Conservation (phyloP, 257 asterid genomes). For the Marsdenia floribunda region DNA sequence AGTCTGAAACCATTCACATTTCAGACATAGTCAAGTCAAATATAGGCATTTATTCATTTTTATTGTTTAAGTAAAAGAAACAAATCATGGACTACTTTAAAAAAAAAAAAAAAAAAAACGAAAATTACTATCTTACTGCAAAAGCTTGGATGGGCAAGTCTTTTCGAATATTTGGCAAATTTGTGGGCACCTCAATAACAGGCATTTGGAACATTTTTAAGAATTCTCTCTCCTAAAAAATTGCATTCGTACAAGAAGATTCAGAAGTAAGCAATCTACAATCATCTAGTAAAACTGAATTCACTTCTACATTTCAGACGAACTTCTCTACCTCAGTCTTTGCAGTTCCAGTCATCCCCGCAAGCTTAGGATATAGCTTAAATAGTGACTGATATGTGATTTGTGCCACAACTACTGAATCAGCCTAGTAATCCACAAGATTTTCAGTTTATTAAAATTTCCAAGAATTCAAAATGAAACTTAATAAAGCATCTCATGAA, state of each 20-base stretch:
- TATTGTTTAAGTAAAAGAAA: background rate
- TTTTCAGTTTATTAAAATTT: conserved; percentile 2
- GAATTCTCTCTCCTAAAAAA: conserved; percentile 84
- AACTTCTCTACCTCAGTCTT: conserved; percentile 73
- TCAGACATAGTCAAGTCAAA: conserved; percentile 21
- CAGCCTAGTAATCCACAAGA: conserved; percentile 56
- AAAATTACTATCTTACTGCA: conserved; percentile 60
- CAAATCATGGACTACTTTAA: background rate
- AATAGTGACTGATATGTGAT: conserved; percentile 93
- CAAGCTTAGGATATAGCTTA: conserved; percentile 91
- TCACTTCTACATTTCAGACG: background rate
- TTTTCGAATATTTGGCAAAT: conserved; percentile 75
- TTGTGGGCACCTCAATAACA: conserved; percentile 94
- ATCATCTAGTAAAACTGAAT: background rate
- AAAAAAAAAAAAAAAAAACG: too few species aligned
- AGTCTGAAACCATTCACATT: conserved; percentile 46
- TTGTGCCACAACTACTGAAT: conserved; percentile 97
- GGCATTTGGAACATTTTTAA: conserved; percentile 87
- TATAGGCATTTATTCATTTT: background rate
- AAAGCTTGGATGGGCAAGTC: conserved; percentile 91
- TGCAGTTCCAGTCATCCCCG: conserved; percentile 99
- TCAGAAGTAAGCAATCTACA: background rate
- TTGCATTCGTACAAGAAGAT: background rate
- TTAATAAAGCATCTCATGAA: conserved; percentile 10
- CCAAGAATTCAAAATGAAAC: background rate